Evolutionary conservation across 805 yeast genomes (phyloP).

Genomic region (Hanseniaspora pseudoguilliermondii): DNA sequence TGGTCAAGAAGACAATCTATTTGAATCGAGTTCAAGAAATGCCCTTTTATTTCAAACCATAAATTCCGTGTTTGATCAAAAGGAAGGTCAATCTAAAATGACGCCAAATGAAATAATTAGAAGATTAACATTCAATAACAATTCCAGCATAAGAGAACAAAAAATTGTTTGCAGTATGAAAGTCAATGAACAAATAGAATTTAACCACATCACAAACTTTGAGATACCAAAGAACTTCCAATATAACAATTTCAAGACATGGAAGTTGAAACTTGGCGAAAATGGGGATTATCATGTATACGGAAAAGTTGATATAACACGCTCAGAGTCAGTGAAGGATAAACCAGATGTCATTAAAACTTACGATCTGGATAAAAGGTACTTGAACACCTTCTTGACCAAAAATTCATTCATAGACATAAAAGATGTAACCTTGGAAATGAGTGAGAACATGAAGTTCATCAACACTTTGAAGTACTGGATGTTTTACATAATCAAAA

Average conservation of each 20-base stretch:
- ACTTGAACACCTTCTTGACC: slow-evolving; percentile 8
- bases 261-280: slow-evolving; percentile 4
- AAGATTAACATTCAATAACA: slow-evolving; percentile 2
- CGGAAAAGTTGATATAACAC: slow-evolving; percentile 2
- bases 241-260: slow-evolving; percentile 10
- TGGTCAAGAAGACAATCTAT: not conserved
- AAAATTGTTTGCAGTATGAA: slow-evolving; percentile 7
- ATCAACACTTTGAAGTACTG: slow-evolving; percentile 10
- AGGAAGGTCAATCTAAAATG: not conserved
- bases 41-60: slow-evolving; percentile 10
- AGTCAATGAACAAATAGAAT: not conserved
- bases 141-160: slow-evolving; percentile 2
- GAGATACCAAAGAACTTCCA: slow-evolving; percentile 6
- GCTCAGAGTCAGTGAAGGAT: not conserved
- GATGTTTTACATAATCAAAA: slow-evolving; percentile 4
- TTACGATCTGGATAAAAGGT: not conserved
- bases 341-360: not conserved
- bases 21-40: slow-evolving; percentile 1
- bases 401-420: slow-evolving; percentile 1
- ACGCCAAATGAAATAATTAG: slow-evolving; percentile 8
- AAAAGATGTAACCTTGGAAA: not conserved
- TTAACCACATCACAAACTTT: slow-evolving; percentile 4
- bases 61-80: slow-evolving; percentile 11
- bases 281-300: not conserved
- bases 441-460: slow-evolving; percentile 2